A percentile compares a stretch with the other conserved stretches of the same genome.
phyloP scores from a whole-genome alignment of 2,329 filamentous ascomycete genomes.

The Xylariaceae sp. region DNA sequence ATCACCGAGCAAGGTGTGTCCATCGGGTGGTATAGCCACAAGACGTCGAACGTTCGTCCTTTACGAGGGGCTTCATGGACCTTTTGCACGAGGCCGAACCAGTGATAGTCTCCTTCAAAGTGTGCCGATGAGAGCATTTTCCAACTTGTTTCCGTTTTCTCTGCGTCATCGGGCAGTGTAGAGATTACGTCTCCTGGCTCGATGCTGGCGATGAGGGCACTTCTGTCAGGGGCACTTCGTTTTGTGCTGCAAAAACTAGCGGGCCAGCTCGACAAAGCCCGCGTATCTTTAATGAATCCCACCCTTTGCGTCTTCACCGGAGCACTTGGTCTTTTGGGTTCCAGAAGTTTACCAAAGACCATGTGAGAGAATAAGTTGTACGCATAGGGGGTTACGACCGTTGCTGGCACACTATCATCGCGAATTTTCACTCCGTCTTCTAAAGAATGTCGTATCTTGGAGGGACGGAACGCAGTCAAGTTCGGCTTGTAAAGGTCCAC shows the following conservation, averaged over 20 bases:
- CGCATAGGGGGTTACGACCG: slow-evolving; percentile 66
- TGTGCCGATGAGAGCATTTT: slow-evolving; percentile 41
- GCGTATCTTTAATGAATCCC: slow-evolving; percentile 23
- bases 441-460: not conserved
- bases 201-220: slow-evolving; percentile 32
- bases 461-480: slow-evolving; percentile 14
- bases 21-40: slow-evolving; percentile 67
- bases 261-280: slow-evolving; percentile 3
- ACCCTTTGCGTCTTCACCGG: slow-evolving; percentile 28
- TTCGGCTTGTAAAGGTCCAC: slow-evolving; percentile 33
- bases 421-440: not conserved
- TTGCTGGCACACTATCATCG: slow-evolving; percentile 33
- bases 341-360: slow-evolving; percentile 51
- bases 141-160: slow-evolving; percentile 52
- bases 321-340: slow-evolving; percentile 30
- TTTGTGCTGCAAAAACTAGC: not conserved
- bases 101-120: slow-evolving; percentile 45
- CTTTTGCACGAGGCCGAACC: slow-evolving; percentile 65
- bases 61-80: slow-evolving; percentile 38
- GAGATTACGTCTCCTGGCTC: slow-evolving; percentile 45
- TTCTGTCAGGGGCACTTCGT: slow-evolving; percentile 8
- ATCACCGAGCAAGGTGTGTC: slow-evolving; percentile 66
- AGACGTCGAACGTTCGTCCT: slow-evolving; percentile 50
- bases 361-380: slow-evolving; percentile 59
- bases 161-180: slow-evolving; percentile 39